phyloP scores from a whole-genome alignment of 495 filamentous ascomycete genomes.

The Penicillium samsonianum region DNA sequence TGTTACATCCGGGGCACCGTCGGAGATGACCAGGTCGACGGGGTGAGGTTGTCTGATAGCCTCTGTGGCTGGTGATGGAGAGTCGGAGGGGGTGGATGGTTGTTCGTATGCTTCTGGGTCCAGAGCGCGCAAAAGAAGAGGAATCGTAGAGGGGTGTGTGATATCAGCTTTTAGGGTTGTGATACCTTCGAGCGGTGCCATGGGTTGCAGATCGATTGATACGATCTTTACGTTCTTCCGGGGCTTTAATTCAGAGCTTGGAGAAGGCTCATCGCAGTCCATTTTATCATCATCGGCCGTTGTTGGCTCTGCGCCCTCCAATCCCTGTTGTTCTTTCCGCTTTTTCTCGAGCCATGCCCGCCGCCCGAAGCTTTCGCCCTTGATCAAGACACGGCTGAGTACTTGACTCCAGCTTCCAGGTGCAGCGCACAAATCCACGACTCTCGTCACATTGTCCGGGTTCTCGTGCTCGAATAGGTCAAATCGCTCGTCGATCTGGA shows the following conservation, averaged over 20 bases:
- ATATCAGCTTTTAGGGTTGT: conserved; percentile 91
- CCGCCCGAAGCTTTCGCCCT: conserved; percentile 84
- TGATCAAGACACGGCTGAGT: conserved; percentile 86
- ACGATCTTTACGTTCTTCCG: conserved; percentile 87
- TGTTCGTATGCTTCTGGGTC: conserved; percentile 72
- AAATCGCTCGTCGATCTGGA: conserved; percentile 97
- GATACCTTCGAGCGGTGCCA: conserved; percentile 89
- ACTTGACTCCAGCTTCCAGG: conserved; percentile 98
- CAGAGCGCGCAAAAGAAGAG: conserved; percentile 79
- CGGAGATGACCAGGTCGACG: conserved; percentile 89
- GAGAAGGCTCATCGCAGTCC: conserved; percentile 31
- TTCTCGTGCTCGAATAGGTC: conserved; percentile 73
- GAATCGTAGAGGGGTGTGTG: conserved; percentile 93
- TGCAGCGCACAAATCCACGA: conserved; percentile 94
- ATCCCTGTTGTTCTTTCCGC: conserved; percentile 49
- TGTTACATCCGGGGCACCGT: conserved; percentile 95
- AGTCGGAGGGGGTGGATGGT: conserved; percentile 36
- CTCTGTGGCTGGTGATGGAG: conserved; percentile 26
- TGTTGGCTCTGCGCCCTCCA: conserved; percentile 38
- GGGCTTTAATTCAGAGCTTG: conserved; percentile 50
- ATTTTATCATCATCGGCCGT: conserved; percentile 18
- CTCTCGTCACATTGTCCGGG: conserved; percentile 72
- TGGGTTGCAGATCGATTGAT: conserved; percentile 92
- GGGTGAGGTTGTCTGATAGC: conserved; percentile 60
- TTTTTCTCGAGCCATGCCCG: conserved; percentile 83